Evolutionary conservation across 2,329 filamentous ascomycete genomes (phyloP), one percentile per base, ranked within the genome.

Genomic region (Botrytis sinoallii): DNA sequence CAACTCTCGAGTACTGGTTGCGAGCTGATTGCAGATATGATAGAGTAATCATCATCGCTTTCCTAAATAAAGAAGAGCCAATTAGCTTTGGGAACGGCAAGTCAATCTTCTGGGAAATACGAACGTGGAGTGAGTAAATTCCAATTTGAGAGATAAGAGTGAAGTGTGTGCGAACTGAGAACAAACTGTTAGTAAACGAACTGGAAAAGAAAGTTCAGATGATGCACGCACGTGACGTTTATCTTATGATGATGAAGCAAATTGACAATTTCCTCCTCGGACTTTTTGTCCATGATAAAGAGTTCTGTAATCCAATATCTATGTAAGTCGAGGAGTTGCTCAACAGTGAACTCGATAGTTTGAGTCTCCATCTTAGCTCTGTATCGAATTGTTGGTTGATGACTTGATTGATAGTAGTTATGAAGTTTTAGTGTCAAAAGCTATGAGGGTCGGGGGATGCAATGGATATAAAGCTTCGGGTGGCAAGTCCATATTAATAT

Each of bases 241-340:
- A 72, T 69, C 29, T 72, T 29, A n/a, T 60, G 71, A 46, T 48
- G 66, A 38, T 74, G 65, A 38, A 75, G 46, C 20, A 75, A n/a
- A 10, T 64, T 55, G 32, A 75, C 66, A 20, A 75, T 75, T 42
- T 75, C 74, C 35, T 64, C 66, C 46, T 75, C 74, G 3, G 71
- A 70, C 25, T 71, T 75, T 29, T 63, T 48, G 35, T 75, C 66
- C 18, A 55, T 29, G 35, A 68, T 55, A 48, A 66, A 70, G 9
- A 73, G 72, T 61, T 66, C 68, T 25, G 55, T 70, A 42, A 75
- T 75, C 74, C 74, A 75, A 38, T 67, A 61, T 44, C 72, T 59
- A 59, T 75, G 74, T 32, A 75, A 14, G 9, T 65, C 55, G 16
- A 75, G 22, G n/a, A 75, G 46, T 35, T 71, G 59, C 38, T 75